Evolutionary conservation across 768 basidiomycete genomes (phyloP).

Genomic region (Leucocoprinus sp.): DNA sequence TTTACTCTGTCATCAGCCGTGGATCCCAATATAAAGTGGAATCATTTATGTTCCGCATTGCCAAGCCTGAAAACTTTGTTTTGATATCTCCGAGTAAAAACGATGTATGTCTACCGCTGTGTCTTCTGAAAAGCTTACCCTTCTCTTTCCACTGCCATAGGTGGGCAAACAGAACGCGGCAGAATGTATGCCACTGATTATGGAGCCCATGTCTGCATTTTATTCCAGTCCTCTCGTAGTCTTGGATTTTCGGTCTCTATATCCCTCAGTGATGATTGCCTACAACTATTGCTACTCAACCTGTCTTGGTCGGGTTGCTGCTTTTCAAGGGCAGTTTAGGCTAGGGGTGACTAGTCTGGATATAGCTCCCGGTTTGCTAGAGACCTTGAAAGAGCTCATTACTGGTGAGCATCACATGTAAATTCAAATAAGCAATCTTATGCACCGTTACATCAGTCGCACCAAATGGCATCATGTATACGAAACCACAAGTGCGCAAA

Average conservation of each 20-base stretch:
- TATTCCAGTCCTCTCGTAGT: constrained; percentile 91
- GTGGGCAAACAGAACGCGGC: constrained; percentile 95
- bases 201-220: constrained; percentile 90
- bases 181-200: constrained; percentile 90
- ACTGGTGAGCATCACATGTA: constrained; percentile 40
- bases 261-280: constrained; percentile 97
- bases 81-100: constrained; percentile 82
- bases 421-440: neutral
- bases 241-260: constrained; percentile 92
- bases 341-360: constrained; percentile 77
- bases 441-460: constrained; percentile 48
- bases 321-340: constrained; percentile 84
- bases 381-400: constrained; percentile 66
- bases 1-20: constrained; percentile 87
- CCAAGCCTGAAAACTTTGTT: constrained; percentile 91
- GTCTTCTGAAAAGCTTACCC: neutral
- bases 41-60: constrained; percentile 96
- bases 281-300: constrained; percentile 98
- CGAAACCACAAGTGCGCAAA: constrained; percentile 75
- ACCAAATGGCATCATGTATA: constrained; percentile 93
- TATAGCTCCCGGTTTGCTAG: constrained; percentile 57
- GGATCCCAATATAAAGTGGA: constrained; percentile 99
- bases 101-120: constrained; percentile 45
- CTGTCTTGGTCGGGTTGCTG: constrained; percentile 79
- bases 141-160: constrained; percentile 32